Evolutionary conservation across 805 yeast species (phyloP).

Genomic region (Candida railenensis): DNA sequence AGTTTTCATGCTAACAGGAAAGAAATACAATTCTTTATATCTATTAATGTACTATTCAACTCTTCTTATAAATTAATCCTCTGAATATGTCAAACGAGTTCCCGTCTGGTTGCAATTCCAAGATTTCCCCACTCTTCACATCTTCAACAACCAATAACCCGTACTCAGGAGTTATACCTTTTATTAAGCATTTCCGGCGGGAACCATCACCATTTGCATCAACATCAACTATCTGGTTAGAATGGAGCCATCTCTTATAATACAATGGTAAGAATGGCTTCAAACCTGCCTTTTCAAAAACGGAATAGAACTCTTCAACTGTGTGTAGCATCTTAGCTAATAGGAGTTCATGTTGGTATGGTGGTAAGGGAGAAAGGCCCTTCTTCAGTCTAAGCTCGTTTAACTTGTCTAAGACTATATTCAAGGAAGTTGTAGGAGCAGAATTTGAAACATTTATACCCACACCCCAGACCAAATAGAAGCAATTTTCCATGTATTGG

Average conservation of each 20-base stretch:
- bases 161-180: constrained; percentile 81
- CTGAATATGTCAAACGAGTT: constrained; percentile 94
- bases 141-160: constrained; percentile 83
- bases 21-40: too few relatives aligned
- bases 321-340: constrained; percentile 67
- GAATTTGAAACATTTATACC: constrained; percentile 82
- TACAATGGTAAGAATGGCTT: constrained; percentile 64
- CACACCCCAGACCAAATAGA: constrained; percentile 74
- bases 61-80: constrained; percentile 66
- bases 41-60: too few relatives aligned
- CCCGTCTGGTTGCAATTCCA: constrained; percentile 92
- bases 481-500: constrained; percentile 57
- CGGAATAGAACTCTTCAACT: constrained; percentile 60
- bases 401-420: constrained; percentile 60
- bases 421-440: constrained; percentile 92
- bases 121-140: constrained; percentile 55
- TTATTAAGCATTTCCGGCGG: constrained; percentile 53
- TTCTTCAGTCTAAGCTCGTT: constrained; percentile 48
- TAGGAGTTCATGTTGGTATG: constrained; percentile 48
- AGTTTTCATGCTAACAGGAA: too few relatives aligned
- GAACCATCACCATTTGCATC: constrained; percentile 53
- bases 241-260: constrained; percentile 85
- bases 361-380: constrained; percentile 46
- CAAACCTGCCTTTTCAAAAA: constrained; percentile 67
- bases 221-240: constrained; percentile 61